Evolutionary conservation across 1,284 basidiomycete species (phyloP).

Genomic region (Spongispora temasekensis): DNA sequence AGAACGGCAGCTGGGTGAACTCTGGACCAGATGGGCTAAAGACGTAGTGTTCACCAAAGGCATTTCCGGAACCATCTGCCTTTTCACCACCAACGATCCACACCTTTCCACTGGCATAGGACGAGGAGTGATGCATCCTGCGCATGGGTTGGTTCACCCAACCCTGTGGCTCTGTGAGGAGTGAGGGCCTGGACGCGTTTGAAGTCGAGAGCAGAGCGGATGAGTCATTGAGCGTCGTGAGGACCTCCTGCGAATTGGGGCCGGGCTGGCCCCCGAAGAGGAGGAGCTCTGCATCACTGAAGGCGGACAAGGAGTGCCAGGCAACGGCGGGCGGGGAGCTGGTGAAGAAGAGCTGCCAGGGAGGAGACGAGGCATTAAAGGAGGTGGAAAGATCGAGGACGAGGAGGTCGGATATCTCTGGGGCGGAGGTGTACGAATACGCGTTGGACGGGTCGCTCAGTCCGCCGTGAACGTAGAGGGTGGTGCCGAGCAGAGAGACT

Average conservation of each 20-base stretch:
- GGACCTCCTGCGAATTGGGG: conserved; percentile 52
- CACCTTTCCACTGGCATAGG: conserved; percentile 44
- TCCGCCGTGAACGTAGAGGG: conserved; percentile 76
- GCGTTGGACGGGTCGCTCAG: conserved; percentile 69
- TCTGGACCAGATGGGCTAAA: conserved; percentile 54
- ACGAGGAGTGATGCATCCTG: conserved; percentile 70
- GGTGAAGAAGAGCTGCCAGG: conserved; percentile 60
- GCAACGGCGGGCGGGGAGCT: conserved; percentile 61
- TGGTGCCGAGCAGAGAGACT: conserved; percentile 56
- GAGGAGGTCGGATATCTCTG: conserved; percentile 70
- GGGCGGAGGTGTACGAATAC: conserved; percentile 74
- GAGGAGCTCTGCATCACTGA: conserved; percentile 54
- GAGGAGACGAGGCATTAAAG: conserved; percentile 61
- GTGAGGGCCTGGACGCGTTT: conserved; percentile 41
- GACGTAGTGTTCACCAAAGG: conserved; percentile 63
- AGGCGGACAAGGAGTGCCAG: conserved; percentile 80
- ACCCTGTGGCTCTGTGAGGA: conserved; percentile 47
- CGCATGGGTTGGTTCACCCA: conserved; percentile 73
- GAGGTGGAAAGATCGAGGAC: conserved; percentile 62
- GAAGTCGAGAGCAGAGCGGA: conserved; percentile 54
- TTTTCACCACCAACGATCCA: conserved; percentile 75
- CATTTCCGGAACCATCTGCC: conserved; percentile 70
- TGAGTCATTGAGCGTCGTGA: conserved; percentile 63
- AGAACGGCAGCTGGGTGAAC: conserved; percentile 58
- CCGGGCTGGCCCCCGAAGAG: conserved; percentile 78